phyloP scores from a whole-genome alignment of 1,284 basidiomycete genomes.

The Lentinus polychrous region DNA sequence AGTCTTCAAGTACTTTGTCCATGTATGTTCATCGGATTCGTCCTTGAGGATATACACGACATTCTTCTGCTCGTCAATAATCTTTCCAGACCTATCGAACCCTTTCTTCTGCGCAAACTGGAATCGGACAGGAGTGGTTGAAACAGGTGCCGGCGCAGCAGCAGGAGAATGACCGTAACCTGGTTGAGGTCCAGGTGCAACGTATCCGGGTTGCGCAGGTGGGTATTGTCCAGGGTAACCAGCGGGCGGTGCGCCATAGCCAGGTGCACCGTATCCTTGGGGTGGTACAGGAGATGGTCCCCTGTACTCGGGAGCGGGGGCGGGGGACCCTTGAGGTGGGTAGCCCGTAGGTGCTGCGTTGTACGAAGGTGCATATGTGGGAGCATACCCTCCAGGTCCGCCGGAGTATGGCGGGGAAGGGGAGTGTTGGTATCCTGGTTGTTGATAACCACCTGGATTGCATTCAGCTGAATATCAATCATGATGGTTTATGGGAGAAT shows the following conservation, averaged over 20 bases:
- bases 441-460: background rate
- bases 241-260: background rate
- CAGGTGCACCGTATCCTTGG: background rate
- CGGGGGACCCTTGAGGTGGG: background rate
- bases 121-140: background rate
- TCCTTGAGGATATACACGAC: slow-evolving; percentile 4
- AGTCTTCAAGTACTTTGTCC: slow-evolving; percentile 1
- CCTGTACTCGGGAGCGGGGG: background rate
- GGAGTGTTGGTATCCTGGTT: background rate
- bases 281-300: background rate
- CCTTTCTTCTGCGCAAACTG: slow-evolving; percentile 3
- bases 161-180: background rate
- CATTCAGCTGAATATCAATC: background rate
- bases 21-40: slow-evolving; percentile 1
- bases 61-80: background rate
- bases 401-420: background rate
- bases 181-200: background rate
- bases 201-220: background rate
- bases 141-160: background rate
- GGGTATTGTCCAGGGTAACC: background rate
- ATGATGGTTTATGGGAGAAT: background rate
- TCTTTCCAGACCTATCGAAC: slow-evolving; percentile 1
- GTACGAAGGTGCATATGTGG: background rate
- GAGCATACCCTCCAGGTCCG: background rate
- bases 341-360: background rate